Conservation (phyloP, 768 basidiomycete genomes). For the Psilocybe cyanescens region DNA sequence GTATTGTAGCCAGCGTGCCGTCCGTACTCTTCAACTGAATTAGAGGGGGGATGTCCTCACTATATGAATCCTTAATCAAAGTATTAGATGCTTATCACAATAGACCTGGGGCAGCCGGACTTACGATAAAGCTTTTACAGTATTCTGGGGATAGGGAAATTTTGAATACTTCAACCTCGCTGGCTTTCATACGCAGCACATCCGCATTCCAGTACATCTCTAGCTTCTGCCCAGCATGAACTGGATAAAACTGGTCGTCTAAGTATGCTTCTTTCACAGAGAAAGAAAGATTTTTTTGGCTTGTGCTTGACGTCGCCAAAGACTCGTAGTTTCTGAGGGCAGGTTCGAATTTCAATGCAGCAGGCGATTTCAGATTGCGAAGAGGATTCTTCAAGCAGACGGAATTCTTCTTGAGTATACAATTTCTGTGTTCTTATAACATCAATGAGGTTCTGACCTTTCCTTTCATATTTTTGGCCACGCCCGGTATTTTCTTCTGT, state of each 20-base stretch:
- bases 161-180: neutral
- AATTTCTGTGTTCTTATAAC: too few species aligned
- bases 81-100: neutral
- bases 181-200: neutral
- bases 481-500: neutral
- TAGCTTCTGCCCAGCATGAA: neutral
- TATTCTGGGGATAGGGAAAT: neutral
- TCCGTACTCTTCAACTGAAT: neutral
- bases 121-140: conserved; percentile 1
- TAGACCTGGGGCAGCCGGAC: neutral
- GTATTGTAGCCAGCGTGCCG: neutral
- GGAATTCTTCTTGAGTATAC: too few species aligned
- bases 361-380: too few species aligned
- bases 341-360: too few species aligned
- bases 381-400: too few species aligned
- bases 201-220: neutral
- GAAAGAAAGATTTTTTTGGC: neutral
- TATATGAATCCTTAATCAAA: neutral
- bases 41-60: neutral
- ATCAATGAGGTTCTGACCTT: neutral
- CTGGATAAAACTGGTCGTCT: neutral
- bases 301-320: neutral
- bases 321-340: neutral
- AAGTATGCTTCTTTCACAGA: conserved; percentile 4
- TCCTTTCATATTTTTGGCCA: neutral